Evolutionary conservation across 768 basidiomycete species (phyloP).

Genomic region (Serendipita sp.): DNA sequence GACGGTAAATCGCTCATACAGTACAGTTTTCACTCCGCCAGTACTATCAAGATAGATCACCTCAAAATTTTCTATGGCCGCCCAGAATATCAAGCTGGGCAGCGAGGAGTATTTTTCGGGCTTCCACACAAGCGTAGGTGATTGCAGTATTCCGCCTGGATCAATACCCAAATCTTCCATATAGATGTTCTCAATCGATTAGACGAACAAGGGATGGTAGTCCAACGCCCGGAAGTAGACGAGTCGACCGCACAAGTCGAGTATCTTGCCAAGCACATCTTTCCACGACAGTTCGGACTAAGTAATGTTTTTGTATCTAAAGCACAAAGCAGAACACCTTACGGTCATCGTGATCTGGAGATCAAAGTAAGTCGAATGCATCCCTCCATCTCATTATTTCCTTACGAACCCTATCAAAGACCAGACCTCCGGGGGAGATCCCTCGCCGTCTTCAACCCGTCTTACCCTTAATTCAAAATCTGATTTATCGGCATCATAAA

Average conservation of each 20-base stretch:
- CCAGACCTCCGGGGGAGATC: constrained; percentile 40
- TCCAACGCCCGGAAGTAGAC: constrained; percentile 29
- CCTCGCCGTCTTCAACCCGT: constrained; percentile 51
- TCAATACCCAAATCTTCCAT: background rate
- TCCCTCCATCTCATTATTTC: constrained; percentile 11
- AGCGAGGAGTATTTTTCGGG: constrained; percentile 39
- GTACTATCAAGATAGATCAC: constrained; percentile 36
- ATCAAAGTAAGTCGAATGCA: constrained; percentile 36
- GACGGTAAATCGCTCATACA: constrained; percentile 16
- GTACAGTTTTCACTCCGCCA: constrained; percentile 29
- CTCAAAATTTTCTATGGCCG: constrained; percentile 45
- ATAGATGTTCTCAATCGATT: constrained; percentile 48
- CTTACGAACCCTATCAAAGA: constrained; percentile 12
- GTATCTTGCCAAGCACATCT: constrained; percentile 53
- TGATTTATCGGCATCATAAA: constrained; percentile 51
- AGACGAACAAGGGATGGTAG: background rate
- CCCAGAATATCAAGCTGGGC: constrained; percentile 27
- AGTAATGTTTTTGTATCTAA: constrained; percentile 35
- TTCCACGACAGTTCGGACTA: constrained; percentile 64
- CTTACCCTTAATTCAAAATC: constrained; percentile 37
- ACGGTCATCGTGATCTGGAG: constrained; percentile 46
- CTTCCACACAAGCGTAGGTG: constrained; percentile 49
- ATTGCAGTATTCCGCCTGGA: background rate
- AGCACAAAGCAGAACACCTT: constrained; percentile 16
- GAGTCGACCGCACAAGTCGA: constrained; percentile 16